Percentiles rank a stretch among this genome's conserved stretches.
Conservation (phyloP, 345 rosid species). For the Noccaea bulbosa region DNA sequence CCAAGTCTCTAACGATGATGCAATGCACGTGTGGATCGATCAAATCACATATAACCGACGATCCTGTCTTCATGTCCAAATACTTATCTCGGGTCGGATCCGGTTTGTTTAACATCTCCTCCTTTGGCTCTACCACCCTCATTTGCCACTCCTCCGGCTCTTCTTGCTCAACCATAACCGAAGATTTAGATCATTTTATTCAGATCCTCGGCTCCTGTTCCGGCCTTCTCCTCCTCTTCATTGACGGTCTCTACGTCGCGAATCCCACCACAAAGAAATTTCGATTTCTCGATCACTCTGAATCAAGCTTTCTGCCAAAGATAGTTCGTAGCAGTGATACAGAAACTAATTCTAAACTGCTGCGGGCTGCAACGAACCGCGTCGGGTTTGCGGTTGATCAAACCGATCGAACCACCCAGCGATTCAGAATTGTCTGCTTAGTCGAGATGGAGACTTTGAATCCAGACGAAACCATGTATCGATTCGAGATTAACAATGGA, state of each 20-base stretch:
- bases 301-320: too few relatives aligned
- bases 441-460: not conserved
- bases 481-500: not conserved
- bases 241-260: not conserved
- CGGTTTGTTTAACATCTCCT: conserved; percentile 16
- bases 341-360: too few relatives aligned
- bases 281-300: not conserved
- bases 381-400: conserved; percentile 22
- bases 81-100: not conserved
- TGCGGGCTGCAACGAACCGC: too few relatives aligned
- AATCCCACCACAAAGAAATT: conserved; percentile 27
- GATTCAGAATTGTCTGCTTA: not conserved
- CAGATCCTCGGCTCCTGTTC: conserved; percentile 1
- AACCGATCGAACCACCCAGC: not conserved
- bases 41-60: not conserved
- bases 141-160: not conserved
- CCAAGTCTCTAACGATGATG: conserved; percentile 7
- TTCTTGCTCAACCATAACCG: not conserved
- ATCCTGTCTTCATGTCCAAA: not conserved
- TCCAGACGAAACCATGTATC: not conserved
- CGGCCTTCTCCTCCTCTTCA: conserved; percentile 1
- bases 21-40: not conserved
- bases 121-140: not conserved
- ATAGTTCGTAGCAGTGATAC: too few relatives aligned
- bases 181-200: not conserved